phyloP scores from a whole-genome alignment of 2,329 filamentous ascomycete genomes.

The Domatiomyces catenatus region DNA sequence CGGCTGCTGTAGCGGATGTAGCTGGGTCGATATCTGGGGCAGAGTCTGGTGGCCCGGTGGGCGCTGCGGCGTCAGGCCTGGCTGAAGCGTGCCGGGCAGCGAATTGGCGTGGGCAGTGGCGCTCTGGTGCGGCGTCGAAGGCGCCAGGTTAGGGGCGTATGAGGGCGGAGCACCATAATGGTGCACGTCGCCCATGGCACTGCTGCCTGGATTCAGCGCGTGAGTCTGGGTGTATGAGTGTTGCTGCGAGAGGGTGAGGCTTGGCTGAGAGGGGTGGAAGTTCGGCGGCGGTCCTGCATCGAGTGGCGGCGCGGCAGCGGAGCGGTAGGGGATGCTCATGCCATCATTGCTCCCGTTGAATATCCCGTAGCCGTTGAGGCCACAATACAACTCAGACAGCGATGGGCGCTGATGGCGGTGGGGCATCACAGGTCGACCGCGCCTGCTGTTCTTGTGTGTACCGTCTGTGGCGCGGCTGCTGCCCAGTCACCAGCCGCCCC shows the following conservation, averaged over 20 bases:
- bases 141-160: conserved; percentile 43
- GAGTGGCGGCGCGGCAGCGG: neutral
- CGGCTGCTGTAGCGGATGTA: conserved; percentile 22
- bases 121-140: conserved; percentile 34
- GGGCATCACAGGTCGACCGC: neutral
- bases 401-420: neutral
- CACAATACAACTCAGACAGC: neutral
- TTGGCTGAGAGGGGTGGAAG: neutral
- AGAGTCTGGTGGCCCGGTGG: conserved; percentile 42
- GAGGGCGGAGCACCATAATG: conserved; percentile 38
- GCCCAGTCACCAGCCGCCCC: neutral
- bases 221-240: neutral
- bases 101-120: conserved; percentile 23
- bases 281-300: neutral
- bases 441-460: no score
- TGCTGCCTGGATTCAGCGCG: conserved; percentile 26
- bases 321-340: conserved; percentile 1
- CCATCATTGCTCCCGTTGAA: conserved; percentile 1
- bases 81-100: conserved; percentile 47
- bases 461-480: neutral
- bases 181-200: conserved; percentile 28
- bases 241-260: neutral
- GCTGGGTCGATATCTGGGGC: conserved; percentile 32
- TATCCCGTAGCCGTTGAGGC: neutral
- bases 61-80: conserved; percentile 38